Conservation (phyloP, 1,284 basidiomycete species). For the Ganoderma sinense region DNA sequence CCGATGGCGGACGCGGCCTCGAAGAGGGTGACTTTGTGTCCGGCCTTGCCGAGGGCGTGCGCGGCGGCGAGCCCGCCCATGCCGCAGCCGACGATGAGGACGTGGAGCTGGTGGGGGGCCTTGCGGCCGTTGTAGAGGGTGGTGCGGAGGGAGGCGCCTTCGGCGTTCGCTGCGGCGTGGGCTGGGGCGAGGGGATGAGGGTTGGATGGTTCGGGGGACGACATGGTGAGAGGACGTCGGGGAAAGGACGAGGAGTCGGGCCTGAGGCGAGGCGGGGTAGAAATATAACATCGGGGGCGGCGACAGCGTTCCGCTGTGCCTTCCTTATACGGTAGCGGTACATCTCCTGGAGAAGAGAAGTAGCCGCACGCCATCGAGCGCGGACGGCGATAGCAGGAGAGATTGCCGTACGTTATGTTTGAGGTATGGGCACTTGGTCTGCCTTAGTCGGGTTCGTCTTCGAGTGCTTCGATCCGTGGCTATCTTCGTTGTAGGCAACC, state of each 20-base stretch:
- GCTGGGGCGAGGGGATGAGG: conserved; percentile 9
- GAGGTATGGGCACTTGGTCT: background rate
- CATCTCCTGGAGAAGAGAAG: background rate
- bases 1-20: conserved; percentile 51
- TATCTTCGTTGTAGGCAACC: background rate
- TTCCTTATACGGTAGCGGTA: too few relatives aligned
- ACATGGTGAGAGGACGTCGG: background rate
- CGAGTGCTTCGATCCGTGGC: background rate
- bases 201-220: background rate
- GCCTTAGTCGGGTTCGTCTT: background rate
- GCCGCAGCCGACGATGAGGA: conserved; percentile 56
- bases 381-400: background rate
- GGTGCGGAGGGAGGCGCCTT: conserved; percentile 26
- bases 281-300: conserved; percentile 12
- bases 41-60: conserved; percentile 50
- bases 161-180: conserved; percentile 28
- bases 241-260: background rate
- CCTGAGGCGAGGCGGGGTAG: conserved; percentile 20
- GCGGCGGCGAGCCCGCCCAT: conserved; percentile 56
- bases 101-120: conserved; percentile 46
- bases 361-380: background rate
- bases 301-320: too few relatives aligned
- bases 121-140: conserved; percentile 39
- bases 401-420: background rate
- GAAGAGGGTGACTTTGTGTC: conserved; percentile 53